These are phyloP conservation scores for Ochetophila trinervis DNA, from an alignment of 306 rosid genomes.

Conservation along the genomic window DNA sequence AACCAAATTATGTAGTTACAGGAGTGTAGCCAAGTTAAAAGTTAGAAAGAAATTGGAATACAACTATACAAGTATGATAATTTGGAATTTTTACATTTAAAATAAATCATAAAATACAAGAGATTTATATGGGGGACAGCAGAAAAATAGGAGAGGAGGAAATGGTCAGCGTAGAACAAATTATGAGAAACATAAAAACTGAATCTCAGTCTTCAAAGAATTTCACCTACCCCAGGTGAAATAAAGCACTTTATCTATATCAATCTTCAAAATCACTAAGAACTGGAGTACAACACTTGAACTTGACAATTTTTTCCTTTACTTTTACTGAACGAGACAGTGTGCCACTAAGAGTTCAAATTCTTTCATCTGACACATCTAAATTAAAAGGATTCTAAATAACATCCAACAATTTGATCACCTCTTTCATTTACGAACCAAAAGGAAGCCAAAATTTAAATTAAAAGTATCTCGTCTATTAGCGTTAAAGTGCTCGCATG, in stretches of 20 bases:
- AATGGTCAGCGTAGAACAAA: neutral
- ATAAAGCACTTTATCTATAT: neutral
- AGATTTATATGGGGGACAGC: neutral
- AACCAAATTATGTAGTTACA: constrained; percentile 24
- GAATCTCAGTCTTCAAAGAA: neutral
- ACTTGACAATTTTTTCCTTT: too few species aligned
- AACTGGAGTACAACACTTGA: neutral
- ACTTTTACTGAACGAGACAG: neutral
- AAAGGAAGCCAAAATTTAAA: too few species aligned
- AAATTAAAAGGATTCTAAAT: too few species aligned
- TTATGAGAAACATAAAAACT: neutral
- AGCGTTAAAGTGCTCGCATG: too few species aligned
- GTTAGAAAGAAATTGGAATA: too few species aligned
- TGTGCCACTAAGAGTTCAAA: neutral
- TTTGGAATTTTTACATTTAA: neutral
- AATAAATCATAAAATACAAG: neutral
- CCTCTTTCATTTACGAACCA: too few species aligned
- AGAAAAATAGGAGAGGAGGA: neutral
- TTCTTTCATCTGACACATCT: neutral
- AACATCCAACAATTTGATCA: too few species aligned
- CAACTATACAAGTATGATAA: neutral
- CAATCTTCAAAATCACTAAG: neutral
- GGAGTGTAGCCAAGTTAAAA: constrained; percentile 1
- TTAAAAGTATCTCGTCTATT: too few species aligned
- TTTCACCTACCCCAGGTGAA: neutral